Base-by-base conservation (phyloP, 2,329 filamentous ascomycete species). In the Aschersonia sp. region DNA sequence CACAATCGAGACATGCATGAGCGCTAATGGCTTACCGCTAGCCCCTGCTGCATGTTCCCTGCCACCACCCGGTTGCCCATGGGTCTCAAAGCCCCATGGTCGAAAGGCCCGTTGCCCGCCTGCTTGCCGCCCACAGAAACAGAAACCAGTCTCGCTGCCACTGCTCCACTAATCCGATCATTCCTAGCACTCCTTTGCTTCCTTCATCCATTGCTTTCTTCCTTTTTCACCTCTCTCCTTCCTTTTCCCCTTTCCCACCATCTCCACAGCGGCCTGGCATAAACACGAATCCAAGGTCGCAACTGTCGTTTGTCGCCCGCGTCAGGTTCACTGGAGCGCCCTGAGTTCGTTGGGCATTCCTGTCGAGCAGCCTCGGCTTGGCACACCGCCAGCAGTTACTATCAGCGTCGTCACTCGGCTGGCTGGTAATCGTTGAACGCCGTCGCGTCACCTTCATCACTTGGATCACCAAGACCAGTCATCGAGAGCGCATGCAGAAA, bases 161-260 rank as follows among this genome's bases (percentile, higher is more conserved):
- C 49, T 49, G 41, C 29, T 54, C 49, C 22, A 22, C 22, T 22
- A 22, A 22, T 22, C 22, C 22, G 22, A 22, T 22, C 22, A 22
- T 22, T 22, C 22, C 22, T 4, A 22, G 22, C 22, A 22, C 47
- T 56, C 53, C 57, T 58, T 59, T 55, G 48, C 51, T 49, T 54
- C 53, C 54, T 52, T 51, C 52, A 49, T 53, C 53, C 48, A 48
- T 45, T 47, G 53, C 55, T 57, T 58, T 56, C 55, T 39, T 39
- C 12, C 35, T 12, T 39, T 53, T 53, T 48, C 35, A 22, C 42
- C 46, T 46, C 46, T 50, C 51, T 53, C 54, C 48, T 43, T 55
- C 22, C 22, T 22, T 22, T 22, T 22, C 22, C 22, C 22, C 22
- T 22, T 22, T 22, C 22, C 22, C 22, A 22, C 22, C 52, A 55